Evolutionary conservation across 305 asterid genomes (phyloP), one percentile per base, ranked within the genome.

Genomic region (Fraxinus platypoda): DNA sequence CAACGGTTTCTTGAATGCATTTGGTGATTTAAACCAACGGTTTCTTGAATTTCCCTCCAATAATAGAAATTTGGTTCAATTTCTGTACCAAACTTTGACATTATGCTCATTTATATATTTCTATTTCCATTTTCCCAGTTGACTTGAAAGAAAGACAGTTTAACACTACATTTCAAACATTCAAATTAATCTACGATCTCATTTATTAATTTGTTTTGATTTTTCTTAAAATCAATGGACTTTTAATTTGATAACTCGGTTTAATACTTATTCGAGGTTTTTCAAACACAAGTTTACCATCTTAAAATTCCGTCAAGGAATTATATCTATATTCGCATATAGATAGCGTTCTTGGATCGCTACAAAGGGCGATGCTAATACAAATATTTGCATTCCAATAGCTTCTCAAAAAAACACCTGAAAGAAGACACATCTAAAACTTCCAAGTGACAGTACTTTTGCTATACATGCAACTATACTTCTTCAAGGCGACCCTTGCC

Each of bases 11-110:
- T 35, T 35, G 8, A 35, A 30, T 30, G 33, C 13, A 80, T 70
- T 72, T 80, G 81, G 54, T 76, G 75, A 75, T 84, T 80, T 59
- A 82, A 87, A 89, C 89, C 80, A 85, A 90, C 88, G n/a, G 19
- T 71, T 37, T 78, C 73, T 74, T 72, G 43, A 81, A 83, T 73
- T 76, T 74, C 78, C 80, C 31, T 49, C 74, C 64, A 2, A 43
- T 49, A 6, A 70, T 26, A 28, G 77, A 84, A 84, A 33, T 81
- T 46, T 41, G 78, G 30, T 81, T 86, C 86, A 82, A 87, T 77
- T 76, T 84, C 38, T 38, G 78, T 72, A 87, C 85, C 91, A 38
- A 86, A 87, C 89, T 79, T 89, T 87, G 91, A 88, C 91, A 34
- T 72, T 79, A 6, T 78, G 85, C 79, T 37, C 33, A 49, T 0